Percentiles rank a stretch among this genome's conserved stretches.
These are phyloP conservation scores for Ceratobasidium sp. DNA, from an alignment of 1,284 basidiomycete species.

Conservation along the genomic window DNA sequence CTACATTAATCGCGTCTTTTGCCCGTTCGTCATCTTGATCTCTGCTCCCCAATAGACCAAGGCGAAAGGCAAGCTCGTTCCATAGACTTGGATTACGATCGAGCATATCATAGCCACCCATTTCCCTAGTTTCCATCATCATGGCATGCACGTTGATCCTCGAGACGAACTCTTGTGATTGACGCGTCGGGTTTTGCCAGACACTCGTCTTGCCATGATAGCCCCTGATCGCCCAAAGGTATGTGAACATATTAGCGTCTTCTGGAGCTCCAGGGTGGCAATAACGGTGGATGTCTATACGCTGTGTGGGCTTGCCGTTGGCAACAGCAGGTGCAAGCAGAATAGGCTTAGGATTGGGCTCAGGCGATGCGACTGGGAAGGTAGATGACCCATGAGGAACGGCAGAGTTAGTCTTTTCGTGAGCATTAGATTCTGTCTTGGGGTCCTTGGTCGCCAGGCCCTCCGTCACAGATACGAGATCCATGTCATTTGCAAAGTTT, in stretches of 20 bases:
- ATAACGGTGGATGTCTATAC: background rate
- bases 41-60: background rate
- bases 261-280: background rate
- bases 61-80: background rate
- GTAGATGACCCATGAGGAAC: background rate
- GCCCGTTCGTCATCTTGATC: conserved; percentile 5
- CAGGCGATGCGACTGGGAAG: background rate
- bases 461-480: background rate
- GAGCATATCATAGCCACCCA: conserved; percentile 17
- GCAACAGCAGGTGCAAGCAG: background rate
- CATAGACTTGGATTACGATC: background rate
- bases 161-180: background rate
- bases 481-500: background rate
- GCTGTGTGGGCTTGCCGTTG: background rate
- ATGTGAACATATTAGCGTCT: background rate
- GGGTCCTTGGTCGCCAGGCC: background rate
- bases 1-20: background rate
- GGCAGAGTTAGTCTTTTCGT: background rate
- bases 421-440: background rate
- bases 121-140: background rate
- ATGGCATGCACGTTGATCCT: background rate
- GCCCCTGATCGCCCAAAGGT: background rate
- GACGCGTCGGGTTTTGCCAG: background rate
- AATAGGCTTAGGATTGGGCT: background rate
- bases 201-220: background rate